Percentiles rank a stretch among this genome's conserved stretches.
phyloP scores from a whole-genome alignment of 2,329 filamentous ascomycete genomes.

The Mycogone perniciosa region DNA sequence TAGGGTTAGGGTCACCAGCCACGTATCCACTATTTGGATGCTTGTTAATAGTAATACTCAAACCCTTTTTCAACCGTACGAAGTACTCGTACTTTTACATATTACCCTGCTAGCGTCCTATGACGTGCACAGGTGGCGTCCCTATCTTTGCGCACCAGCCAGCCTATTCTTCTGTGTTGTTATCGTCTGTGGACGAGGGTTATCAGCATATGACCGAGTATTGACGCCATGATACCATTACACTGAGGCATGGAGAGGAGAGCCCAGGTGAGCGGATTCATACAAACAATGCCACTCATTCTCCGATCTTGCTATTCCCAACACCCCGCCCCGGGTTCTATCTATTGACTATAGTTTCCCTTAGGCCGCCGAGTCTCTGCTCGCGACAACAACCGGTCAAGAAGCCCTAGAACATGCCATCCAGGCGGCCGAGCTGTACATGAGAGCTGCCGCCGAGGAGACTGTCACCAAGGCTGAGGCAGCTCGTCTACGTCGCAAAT shows the following conservation, averaged over 20 bases:
- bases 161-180: no score
- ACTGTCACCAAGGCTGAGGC: conserved; percentile 58
- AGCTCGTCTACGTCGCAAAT: conserved; percentile 59
- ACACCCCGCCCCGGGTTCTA: background rate
- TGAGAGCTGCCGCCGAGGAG: conserved; percentile 60
- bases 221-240: conserved; percentile 9
- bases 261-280: conserved; percentile 29
- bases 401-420: conserved; percentile 72
- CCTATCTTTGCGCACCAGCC: no score
- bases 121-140: no score
- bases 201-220: conserved; percentile 1
- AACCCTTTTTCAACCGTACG: no score
- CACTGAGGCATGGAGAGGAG: conserved; percentile 30
- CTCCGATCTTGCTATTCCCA: background rate
- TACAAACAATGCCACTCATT: background rate
- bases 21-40: no score
- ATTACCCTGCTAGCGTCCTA: no score
- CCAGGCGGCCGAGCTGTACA: conserved; percentile 70
- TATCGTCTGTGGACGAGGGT: background rate
- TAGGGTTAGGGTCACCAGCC: no score
- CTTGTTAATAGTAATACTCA: no score
- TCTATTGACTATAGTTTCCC: conserved; percentile 6
- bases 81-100: no score
- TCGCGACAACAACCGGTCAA: conserved; percentile 28
- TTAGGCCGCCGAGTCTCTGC: conserved; percentile 34